Conservation (phyloP, 2,329 filamentous ascomycete species). For the Podosphaera aphanis region DNA sequence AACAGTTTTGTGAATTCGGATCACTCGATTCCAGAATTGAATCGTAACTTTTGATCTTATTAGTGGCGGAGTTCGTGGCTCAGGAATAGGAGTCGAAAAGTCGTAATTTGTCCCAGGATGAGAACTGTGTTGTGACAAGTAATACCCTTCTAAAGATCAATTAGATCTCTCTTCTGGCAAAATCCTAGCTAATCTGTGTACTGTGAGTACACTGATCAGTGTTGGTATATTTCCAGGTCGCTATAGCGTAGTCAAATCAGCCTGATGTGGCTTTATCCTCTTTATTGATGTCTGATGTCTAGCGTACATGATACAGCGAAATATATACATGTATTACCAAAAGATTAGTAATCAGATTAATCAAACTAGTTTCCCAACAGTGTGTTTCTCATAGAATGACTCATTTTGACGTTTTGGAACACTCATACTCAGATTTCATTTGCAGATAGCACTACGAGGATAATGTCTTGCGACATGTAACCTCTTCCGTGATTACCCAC, state of each 20-base stretch:
- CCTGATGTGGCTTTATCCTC: neutral
- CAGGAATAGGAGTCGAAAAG: neutral
- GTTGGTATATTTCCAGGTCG: neutral
- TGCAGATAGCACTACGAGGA: too few species aligned
- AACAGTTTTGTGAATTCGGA: neutral
- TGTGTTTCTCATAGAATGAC: too few species aligned
- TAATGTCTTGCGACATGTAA: too few species aligned
- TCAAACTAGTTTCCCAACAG: too few species aligned
- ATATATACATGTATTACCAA: too few species aligned
- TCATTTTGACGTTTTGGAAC: too few species aligned
- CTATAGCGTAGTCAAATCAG: neutral
- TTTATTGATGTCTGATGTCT: neutral
- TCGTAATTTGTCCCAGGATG: neutral
- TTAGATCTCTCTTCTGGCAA: neutral
- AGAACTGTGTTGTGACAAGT: neutral
- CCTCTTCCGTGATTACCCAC: too few species aligned
- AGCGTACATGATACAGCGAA: too few species aligned
- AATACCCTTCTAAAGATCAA: neutral
- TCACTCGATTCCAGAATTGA: neutral
- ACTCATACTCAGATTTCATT: too few species aligned
- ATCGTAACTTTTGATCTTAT: neutral
- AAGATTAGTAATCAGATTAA: too few species aligned
- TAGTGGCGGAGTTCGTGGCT: neutral
- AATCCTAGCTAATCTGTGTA: constrained; percentile 1
- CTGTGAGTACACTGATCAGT: neutral